Evolutionary conservation across 1,284 basidiomycete species (phyloP), one percentile per base, ranked within the genome.

Genomic region (Anthracocystis walkeri): DNA sequence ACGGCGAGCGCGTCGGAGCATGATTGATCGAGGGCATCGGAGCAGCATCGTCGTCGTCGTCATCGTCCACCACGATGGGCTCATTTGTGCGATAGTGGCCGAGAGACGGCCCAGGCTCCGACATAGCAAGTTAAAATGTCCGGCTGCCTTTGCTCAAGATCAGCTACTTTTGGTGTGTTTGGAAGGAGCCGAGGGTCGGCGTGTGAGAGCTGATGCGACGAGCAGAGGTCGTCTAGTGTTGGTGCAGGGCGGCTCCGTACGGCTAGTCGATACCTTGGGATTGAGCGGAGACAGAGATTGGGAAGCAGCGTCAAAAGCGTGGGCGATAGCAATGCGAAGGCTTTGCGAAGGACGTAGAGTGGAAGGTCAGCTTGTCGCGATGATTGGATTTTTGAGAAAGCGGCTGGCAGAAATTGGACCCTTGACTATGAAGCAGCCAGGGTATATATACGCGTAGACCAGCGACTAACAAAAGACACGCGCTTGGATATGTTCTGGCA

Each of bases 61-160:
- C 65, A 20, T 68, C 65, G 21, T 58, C 54, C 14, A 74, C 16
- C 16, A 65, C 41, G 44, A 69, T 68, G 7, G 65, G 62, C 25
- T 59, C 31, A 7, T 42, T 46, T 6, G 31, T 54, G 63, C 44
- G 61, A 29, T 55, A 11, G 7, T 29, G 7, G 20, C 42, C 29
- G 7, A 49, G 40, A 8, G 50, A 50, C 21, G 40, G 41, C 18
- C 51, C 58, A n/a, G 54, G 12, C 12, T 58, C 58, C 11, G 68
- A 45, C 68, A 70, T 70, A 20, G 25, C 44, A 25, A 31, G 35
- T 25, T 29, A 16, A 33, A 6, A 7, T 11, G 35, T 38, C 35
- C 12, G 4, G 16, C 35, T 38, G 14, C 35, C 8, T 33, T 33
- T 38, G 35, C 29, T 29, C 8, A 29, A 29, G 29, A 38, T 16